Evolutionary conservation across 208 protist genomes (phyloP).

Genomic region (Trypanosoma platydactyli): DNA sequence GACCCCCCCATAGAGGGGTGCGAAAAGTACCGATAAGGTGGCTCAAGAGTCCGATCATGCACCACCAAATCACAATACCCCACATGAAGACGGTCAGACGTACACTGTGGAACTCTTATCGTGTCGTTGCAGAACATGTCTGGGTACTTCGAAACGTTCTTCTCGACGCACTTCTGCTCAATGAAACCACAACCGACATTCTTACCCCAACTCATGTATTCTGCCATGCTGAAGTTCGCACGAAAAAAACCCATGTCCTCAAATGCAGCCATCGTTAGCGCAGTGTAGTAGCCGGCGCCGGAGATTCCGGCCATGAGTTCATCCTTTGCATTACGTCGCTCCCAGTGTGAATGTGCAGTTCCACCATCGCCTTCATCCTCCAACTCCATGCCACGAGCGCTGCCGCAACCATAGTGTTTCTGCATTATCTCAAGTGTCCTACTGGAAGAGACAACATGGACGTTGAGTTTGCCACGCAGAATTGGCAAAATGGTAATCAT

Average conservation of each 20-base stretch:
- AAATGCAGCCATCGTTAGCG: conserved; percentile 76
- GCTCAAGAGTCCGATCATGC: conserved; percentile 2
- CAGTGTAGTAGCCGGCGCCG: conserved; percentile 41
- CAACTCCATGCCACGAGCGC: conserved; percentile 25
- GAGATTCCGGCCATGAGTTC: conserved; percentile 25
- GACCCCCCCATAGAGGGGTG: no score
- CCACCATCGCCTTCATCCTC: conserved; percentile 21
- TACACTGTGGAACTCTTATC: conserved; percentile 23
- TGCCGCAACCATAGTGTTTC: conserved; percentile 24
- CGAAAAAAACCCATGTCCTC: conserved; percentile 75
- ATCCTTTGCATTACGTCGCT: conserved; percentile 29
- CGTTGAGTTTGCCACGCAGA: background rate
- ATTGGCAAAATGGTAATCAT: background rate
- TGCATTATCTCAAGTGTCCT: conserved; percentile 33
- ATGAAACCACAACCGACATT: conserved; percentile 55
- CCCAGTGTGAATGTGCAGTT: conserved; percentile 29
- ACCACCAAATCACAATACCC: conserved; percentile 28
- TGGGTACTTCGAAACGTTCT: conserved; percentile 30
- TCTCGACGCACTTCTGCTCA: conserved; percentile 36
- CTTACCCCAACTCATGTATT: conserved; percentile 66
- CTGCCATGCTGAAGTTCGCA: conserved; percentile 51
- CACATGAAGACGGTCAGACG: conserved; percentile 19
- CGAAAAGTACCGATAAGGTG: conserved; percentile 3
- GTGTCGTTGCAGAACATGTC: conserved; percentile 46
- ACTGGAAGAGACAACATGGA: conserved; percentile 4